Evolutionary conservation across 306 rosid genomes (phyloP), one percentile per base, ranked within the genome.

Genomic region (Carpinus viminea): DNA sequence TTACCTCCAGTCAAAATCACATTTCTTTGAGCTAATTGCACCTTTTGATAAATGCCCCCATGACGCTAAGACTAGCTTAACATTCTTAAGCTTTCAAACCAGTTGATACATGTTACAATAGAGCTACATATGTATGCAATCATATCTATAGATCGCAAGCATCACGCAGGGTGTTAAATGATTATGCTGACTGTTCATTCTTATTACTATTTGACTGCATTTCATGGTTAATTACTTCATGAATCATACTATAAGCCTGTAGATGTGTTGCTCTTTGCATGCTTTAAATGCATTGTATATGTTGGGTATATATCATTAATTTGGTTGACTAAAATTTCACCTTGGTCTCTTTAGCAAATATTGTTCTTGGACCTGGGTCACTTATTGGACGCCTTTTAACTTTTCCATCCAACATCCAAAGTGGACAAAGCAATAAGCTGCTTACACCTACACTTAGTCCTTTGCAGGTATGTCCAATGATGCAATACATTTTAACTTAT

Each of bases 291-390:
- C 45, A 48, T 6, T 62, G 16, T 68, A 7, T 74, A 72, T 81
- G 70, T 73, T 85, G 13, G 62, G 75, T 7, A 26, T 53, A 3
- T 56, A 17, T 48, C 26, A 51, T 52, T 15, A 59, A 73, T 54
- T 68, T 45, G 46, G 55, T 59, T 64, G 18, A 61, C 80, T 66
- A 78, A 62, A 36, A 59, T 73, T 77, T 82, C 20, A 55, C 41
- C 75, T 56, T 81, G 64, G 66, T 77, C 76, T 87, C 78, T 90
- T 88, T 86, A 95, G 98, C 97, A 75, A 87, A 81, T 79, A 52
- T 91, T 85, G 90, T 90, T 54, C 68, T 89, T 76, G 94, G 90
- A 74, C 82, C 99, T 72, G 92, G 89, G 72, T 89, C 96, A 8
- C 78, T 95, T 74, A 54, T 95, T 77, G 90, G 96, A 43, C 88